Evolutionary conservation across 352 stramenopile species (phyloP).

Genomic region (Globisporangium abappressorium): DNA sequence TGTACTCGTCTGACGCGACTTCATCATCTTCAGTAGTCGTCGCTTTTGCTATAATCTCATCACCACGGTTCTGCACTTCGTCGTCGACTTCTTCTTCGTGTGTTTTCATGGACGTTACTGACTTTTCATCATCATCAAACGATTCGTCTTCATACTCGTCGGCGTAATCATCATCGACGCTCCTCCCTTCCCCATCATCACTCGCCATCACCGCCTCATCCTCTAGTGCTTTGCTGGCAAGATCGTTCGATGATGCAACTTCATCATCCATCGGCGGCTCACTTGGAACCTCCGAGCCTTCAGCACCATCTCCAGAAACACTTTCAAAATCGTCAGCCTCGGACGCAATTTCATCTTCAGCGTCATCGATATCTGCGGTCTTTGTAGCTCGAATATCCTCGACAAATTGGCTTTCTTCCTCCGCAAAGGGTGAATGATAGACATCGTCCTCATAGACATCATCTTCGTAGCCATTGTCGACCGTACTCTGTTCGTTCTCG

Average conservation of each 20-base stretch:
- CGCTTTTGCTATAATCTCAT: not conserved
- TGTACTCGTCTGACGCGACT: conserved; percentile 1
- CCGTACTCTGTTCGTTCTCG: conserved; percentile 21
- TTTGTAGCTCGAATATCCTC: not conserved
- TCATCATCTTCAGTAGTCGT: not conserved
- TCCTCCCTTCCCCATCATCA: conserved; percentile 10
- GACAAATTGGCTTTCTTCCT: not conserved
- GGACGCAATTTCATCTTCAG: conserved; percentile 10
- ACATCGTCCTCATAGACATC: conserved; percentile 1
- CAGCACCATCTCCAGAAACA: not conserved
- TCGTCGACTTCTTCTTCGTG: not conserved
- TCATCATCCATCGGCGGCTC: not conserved
- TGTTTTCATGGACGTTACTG: conserved; percentile 13
- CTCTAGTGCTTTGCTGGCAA: not conserved
- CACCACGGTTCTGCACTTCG: not conserved
- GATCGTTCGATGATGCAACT: not conserved
- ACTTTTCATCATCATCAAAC: conserved; percentile 42
- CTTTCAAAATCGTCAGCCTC: conserved; percentile 1
- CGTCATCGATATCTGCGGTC: not conserved
- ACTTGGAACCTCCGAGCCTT: not conserved
- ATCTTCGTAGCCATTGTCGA: not conserved
- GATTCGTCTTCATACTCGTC: conserved; percentile 47
- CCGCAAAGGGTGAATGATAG: not conserved
- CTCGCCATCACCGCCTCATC: not conserved
- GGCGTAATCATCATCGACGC: conserved; percentile 19